Percentiles rank a stretch among this genome's conserved stretches.
These are phyloP conservation scores for Colletotrichum sp. DNA, from an alignment of 2,329 filamentous ascomycete genomes.

Conservation along the genomic window DNA sequence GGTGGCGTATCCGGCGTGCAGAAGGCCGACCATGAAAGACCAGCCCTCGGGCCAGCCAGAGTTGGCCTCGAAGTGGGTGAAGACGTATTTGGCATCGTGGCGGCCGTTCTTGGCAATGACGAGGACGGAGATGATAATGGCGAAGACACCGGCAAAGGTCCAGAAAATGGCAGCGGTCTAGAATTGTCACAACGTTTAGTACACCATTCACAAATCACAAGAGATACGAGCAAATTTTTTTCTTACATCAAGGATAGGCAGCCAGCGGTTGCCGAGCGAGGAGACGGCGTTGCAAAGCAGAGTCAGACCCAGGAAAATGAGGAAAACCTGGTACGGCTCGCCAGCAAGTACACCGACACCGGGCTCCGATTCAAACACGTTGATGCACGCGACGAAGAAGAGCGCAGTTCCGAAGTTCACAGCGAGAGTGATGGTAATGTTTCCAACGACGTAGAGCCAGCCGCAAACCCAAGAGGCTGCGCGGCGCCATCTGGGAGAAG, in stretches of 20 bases:
- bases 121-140: slow-evolving; percentile 66
- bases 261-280: slow-evolving; percentile 68
- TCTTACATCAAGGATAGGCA: slow-evolving; percentile 73
- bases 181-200: background rate
- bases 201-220: background rate
- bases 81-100: slow-evolving; percentile 65
- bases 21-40: slow-evolving; percentile 75
- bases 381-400: slow-evolving; percentile 60
- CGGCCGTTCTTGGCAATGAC: slow-evolving; percentile 73
- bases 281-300: slow-evolving; percentile 70
- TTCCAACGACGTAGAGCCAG: slow-evolving; percentile 79
- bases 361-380: slow-evolving; percentile 54
- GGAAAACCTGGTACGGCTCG: slow-evolving; percentile 68
- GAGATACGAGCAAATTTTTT: background rate
- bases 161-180: slow-evolving; percentile 76
- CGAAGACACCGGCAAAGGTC: slow-evolving; percentile 74
- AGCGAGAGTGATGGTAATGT: slow-evolving; percentile 83
- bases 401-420: slow-evolving; percentile 82
- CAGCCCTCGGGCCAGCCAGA: slow-evolving; percentile 75
- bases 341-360: slow-evolving; percentile 50
- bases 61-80: slow-evolving; percentile 70
- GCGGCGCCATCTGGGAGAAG: slow-evolving; percentile 63
- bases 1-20: slow-evolving; percentile 76
- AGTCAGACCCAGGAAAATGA: slow-evolving; percentile 75
- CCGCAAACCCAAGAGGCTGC: slow-evolving; percentile 75